Evolutionary conservation across 2,329 filamentous ascomycete species (phyloP).

Genomic region (Alternaria alternata): DNA sequence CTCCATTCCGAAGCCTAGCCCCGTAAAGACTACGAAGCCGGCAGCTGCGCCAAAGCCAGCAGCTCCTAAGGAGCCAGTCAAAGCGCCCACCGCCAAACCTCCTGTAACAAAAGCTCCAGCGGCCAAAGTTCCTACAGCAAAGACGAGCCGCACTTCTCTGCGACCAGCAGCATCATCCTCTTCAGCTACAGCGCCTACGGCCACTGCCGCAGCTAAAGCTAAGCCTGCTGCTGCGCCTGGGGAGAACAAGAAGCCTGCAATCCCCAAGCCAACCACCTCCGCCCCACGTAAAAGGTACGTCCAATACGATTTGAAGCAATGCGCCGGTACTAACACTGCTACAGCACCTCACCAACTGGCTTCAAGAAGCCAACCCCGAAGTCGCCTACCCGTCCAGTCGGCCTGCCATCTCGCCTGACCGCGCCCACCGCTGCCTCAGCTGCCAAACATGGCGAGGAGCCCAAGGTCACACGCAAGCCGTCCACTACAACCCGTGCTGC

Average conservation of each 20-base stretch:
- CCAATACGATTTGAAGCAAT: not conserved
- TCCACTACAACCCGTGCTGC: conserved; percentile 49
- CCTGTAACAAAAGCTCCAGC: conserved; percentile 8
- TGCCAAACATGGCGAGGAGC: conserved; percentile 61
- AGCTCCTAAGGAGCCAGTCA: conserved; percentile 31
- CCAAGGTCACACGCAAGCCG: conserved; percentile 52
- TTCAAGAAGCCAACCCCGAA: conserved; percentile 54
- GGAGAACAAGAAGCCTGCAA: conserved; percentile 22
- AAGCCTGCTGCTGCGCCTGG: conserved; percentile 16
- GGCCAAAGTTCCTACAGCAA: conserved; percentile 25
- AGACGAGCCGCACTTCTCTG: conserved; percentile 41
- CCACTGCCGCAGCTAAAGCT: conserved; percentile 29
- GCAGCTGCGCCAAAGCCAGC: conserved; percentile 34
- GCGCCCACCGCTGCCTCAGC: conserved; percentile 75
- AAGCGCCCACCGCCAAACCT: conserved; percentile 17
- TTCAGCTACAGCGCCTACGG: conserved; percentile 30
- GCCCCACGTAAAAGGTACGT: conserved; percentile 25
- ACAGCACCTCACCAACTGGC: conserved; percentile 35
- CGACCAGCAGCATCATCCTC: conserved; percentile 33
- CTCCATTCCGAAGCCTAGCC: conserved; percentile 32
- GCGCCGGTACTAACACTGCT: conserved; percentile 11
- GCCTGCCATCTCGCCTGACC: conserved; percentile 71
- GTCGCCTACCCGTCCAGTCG: conserved; percentile 74
- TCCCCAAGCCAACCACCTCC: conserved; percentile 23
- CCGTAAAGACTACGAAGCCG: conserved; percentile 26